Conservation (phyloP, 2,329 filamentous ascomycete genomes). For the Periconia sp. region DNA sequence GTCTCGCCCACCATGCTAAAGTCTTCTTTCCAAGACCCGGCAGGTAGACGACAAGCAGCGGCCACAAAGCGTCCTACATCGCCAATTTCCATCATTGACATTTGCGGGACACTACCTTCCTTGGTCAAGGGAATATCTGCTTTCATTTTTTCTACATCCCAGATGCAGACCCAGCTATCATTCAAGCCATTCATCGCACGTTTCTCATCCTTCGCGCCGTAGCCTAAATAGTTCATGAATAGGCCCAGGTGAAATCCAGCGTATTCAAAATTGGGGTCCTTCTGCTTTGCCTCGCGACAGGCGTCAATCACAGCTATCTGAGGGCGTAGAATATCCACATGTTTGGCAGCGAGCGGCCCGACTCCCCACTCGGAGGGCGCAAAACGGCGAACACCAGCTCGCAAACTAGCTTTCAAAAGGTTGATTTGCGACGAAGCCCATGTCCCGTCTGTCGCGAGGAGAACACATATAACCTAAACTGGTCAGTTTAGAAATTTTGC, state of each 20-base stretch:
- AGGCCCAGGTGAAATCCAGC: slow-evolving; percentile 38
- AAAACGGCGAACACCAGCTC: slow-evolving; percentile 59
- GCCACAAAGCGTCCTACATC: too few species aligned
- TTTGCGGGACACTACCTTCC: too few species aligned
- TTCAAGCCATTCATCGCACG: slow-evolving; percentile 28
- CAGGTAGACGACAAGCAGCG: too few species aligned
- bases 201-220: slow-evolving; percentile 25
- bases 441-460: too few species aligned
- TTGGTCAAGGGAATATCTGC: too few species aligned
- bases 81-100: too few species aligned
- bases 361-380: slow-evolving; percentile 58
- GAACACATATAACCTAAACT: too few species aligned
- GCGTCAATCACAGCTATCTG: slow-evolving; percentile 32
- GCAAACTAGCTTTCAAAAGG: slow-evolving; percentile 56
- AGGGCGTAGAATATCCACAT: slow-evolving; percentile 26
- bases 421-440: slow-evolving; percentile 19
- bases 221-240: slow-evolving; percentile 46
- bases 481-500: too few species aligned
- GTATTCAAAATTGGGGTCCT: slow-evolving; percentile 30
- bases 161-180: slow-evolving; percentile 21
- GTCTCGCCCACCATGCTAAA: too few species aligned
- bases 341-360: slow-evolving; percentile 16
- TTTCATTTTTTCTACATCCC: too few species aligned
- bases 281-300: slow-evolving; percentile 18
- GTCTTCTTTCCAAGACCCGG: too few species aligned